Conservation (phyloP, 192 early-diverging fungal species). For the Spizellomyces sp. region DNA sequence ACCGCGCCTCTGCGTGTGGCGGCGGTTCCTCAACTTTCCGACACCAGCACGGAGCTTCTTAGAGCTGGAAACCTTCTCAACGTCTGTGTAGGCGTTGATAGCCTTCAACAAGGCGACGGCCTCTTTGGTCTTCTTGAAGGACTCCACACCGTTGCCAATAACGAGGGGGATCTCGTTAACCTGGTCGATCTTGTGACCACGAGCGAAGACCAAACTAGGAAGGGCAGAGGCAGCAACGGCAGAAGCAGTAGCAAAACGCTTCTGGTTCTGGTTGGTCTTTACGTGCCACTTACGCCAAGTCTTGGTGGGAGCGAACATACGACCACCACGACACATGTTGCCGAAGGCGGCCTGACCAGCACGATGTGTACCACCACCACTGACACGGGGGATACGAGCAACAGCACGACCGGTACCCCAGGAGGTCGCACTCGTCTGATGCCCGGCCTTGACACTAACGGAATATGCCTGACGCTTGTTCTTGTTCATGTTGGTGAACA, state of each 20-base stretch:
- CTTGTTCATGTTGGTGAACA: conserved; percentile 98
- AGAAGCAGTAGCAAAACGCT: conserved; percentile 95
- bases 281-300: conserved; percentile 99
- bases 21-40: conserved; percentile 96
- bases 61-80: conserved; percentile 91
- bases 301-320: conserved; percentile 99
- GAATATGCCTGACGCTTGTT: conserved; percentile 98
- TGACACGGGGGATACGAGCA: conserved; percentile 98
- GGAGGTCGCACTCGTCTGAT: no score
- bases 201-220: conserved; percentile 88
- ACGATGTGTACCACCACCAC: conserved; percentile 94
- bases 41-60: conserved; percentile 96
- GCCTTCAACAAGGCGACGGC: conserved; percentile 89
- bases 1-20: conserved; percentile 93
- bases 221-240: conserved; percentile 94
- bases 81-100: conserved; percentile 91
- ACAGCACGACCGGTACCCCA: conserved; percentile 98
- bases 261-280: conserved; percentile 98
- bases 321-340: conserved; percentile 99
- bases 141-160: conserved; percentile 76
- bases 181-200: conserved; percentile 93
- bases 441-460: conserved; percentile 93
- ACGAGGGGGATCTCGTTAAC: conserved; percentile 96
- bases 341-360: conserved; percentile 99
- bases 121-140: conserved; percentile 88